A percentile compares a stretch with the other conserved stretches of the same genome.
Evolutionary conservation across 768 basidiomycete species (phyloP).

Genomic region (Leccinum uliginosum): DNA sequence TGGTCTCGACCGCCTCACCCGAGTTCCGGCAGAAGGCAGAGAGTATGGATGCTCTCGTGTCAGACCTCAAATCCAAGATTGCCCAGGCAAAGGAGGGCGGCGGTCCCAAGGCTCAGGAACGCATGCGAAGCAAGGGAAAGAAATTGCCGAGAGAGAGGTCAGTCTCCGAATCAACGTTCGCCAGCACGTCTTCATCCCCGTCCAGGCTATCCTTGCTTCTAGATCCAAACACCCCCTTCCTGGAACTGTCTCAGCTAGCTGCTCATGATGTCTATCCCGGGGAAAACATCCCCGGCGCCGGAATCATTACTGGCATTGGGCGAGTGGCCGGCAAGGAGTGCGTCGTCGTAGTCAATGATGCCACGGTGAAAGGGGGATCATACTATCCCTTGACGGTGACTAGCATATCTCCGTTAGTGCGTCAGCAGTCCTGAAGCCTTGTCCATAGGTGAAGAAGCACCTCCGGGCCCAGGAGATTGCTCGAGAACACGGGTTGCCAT

Average conservation of each 20-base stretch:
- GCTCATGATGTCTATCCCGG: constrained; percentile 82
- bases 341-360: constrained; percentile 90
- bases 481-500: constrained; percentile 84
- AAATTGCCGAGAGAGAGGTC: constrained; percentile 81
- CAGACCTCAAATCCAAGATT: constrained; percentile 57
- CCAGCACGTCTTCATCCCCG: constrained; percentile 1
- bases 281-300: constrained; percentile 78
- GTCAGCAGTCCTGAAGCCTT: neutral
- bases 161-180: neutral
- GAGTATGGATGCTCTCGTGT: constrained; percentile 67
- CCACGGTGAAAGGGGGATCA: constrained; percentile 89
- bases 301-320: constrained; percentile 84
- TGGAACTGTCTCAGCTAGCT: constrained; percentile 83
- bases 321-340: constrained; percentile 79
- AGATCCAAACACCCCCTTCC: constrained; percentile 84
- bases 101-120: constrained; percentile 65
- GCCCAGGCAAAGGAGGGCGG: constrained; percentile 65
- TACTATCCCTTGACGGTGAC: constrained; percentile 83
- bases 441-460: constrained; percentile 83
- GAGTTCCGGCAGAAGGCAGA: constrained; percentile 66
- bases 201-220: constrained; percentile 66
- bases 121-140: constrained; percentile 78
- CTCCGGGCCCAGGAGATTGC: constrained; percentile 92
- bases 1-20: constrained; percentile 62
- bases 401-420: neutral